phyloP scores from a whole-genome alignment of 2,329 filamentous ascomycete species.

The Scopulariopsis brevicaulis region DNA sequence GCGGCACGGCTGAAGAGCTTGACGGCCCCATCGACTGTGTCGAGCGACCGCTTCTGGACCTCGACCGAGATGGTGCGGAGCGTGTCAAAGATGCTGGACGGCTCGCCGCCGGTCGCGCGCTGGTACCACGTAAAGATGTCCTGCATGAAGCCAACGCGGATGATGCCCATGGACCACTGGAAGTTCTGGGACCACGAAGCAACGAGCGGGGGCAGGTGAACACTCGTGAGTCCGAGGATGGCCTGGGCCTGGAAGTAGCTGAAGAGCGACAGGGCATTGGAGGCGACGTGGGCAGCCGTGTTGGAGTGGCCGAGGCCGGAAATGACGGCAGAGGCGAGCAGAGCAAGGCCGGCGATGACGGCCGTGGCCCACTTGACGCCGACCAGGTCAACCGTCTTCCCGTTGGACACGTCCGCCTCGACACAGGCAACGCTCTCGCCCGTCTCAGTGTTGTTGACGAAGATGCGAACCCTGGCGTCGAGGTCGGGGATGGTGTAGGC shows the following conservation, averaged over 20 bases:
- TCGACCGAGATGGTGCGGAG: slow-evolving; percentile 70
- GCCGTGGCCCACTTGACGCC: slow-evolving; percentile 86
- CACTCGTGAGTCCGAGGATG: slow-evolving; percentile 74
- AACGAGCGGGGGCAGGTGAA: slow-evolving; percentile 77
- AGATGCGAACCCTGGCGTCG: slow-evolving; percentile 73
- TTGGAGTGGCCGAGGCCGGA: slow-evolving; percentile 89
- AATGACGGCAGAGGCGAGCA: slow-evolving; percentile 76
- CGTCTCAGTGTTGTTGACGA: slow-evolving; percentile 59
- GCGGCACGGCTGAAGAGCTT: slow-evolving; percentile 42
- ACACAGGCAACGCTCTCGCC: slow-evolving; percentile 68
- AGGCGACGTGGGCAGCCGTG: slow-evolving; percentile 86
- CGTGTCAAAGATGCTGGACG: slow-evolving; percentile 66
- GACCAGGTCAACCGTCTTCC: slow-evolving; percentile 80
- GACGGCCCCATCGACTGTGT: slow-evolving; percentile 23
- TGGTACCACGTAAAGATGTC: slow-evolving; percentile 91
- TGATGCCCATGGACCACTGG: slow-evolving; percentile 96
- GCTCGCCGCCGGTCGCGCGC: slow-evolving; percentile 78
- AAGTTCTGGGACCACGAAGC: slow-evolving; percentile 95
- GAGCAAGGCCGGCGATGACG: slow-evolving; percentile 72
- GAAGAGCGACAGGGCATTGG: slow-evolving; percentile 88
- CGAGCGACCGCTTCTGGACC: slow-evolving; percentile 53
- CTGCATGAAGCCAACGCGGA: slow-evolving; percentile 78
- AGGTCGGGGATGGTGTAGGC: slow-evolving; percentile 86
- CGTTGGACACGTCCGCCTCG: slow-evolving; percentile 79
- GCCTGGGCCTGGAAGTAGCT: slow-evolving; percentile 92